A percentile compares a stretch with the other conserved stretches of the same genome.
These are phyloP conservation scores for Fusarium nisikadoi DNA, from an alignment of 2,329 filamentous ascomycete species.

Conservation along the genomic window DNA sequence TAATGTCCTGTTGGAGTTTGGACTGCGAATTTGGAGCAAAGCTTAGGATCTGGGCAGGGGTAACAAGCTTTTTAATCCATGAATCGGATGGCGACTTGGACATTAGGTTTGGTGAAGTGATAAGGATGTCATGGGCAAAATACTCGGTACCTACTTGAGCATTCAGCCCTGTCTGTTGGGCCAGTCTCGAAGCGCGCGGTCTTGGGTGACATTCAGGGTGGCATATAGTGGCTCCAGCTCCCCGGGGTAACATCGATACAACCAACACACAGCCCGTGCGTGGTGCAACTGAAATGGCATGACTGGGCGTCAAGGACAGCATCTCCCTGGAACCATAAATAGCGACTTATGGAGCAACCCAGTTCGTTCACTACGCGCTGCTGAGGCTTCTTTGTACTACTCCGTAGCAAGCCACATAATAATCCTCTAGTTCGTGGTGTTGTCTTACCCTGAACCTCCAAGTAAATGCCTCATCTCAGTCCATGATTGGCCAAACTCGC, in stretches of 20 bases:
- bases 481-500: background rate
- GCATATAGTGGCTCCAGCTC: background rate
- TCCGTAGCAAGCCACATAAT: background rate
- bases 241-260: background rate
- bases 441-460: background rate
- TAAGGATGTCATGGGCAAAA: background rate
- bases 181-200: background rate
- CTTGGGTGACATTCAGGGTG: background rate
- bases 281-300: background rate
- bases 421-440: background rate
- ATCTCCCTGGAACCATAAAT: background rate
- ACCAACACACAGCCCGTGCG: background rate
- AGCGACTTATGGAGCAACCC: too few relatives aligned
- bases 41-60: background rate
- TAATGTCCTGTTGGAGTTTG: background rate
- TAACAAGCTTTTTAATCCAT: background rate
- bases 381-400: background rate
- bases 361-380: background rate
- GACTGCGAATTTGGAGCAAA: background rate
- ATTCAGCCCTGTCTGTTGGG: constrained; percentile 7
- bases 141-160: background rate
- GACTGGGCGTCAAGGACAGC: background rate
- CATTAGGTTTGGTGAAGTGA: background rate
- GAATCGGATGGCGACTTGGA: background rate
- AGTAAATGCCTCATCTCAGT: too few relatives aligned